These are phyloP conservation scores for Taiwanofungus camphoratus DNA, from an alignment of 1,284 basidiomycete genomes.

Conservation along the genomic window DNA sequence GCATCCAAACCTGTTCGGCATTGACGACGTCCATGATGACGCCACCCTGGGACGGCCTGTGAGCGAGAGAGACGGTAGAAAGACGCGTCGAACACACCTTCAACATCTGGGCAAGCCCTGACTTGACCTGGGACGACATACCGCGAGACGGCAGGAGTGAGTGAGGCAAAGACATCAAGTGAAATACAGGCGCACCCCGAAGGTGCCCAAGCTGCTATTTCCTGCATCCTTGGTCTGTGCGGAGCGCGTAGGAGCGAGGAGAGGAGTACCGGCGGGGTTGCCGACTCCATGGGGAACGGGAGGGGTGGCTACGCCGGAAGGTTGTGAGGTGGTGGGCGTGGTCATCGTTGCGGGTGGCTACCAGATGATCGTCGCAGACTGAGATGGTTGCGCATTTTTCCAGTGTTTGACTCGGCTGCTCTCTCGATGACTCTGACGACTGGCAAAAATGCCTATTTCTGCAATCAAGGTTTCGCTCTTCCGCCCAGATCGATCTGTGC, in stretches of 20 bases:
- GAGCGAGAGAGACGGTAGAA: conserved; percentile 7
- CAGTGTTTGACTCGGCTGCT: no score
- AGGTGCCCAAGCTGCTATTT: conserved; percentile 72
- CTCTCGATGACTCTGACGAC: no score
- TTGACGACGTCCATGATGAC: conserved; percentile 94
- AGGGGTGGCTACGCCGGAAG: conserved; percentile 23
- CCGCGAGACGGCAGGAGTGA: conserved; percentile 5
- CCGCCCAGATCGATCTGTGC: no score
- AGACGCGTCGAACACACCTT: conserved; percentile 48
- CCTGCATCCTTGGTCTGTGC: conserved; percentile 49
- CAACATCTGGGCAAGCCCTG: conserved; percentile 91
- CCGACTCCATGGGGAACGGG: conserved; percentile 29
- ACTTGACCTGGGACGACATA: conserved; percentile 66
- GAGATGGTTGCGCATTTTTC: no score
- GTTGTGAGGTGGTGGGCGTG: conserved; percentile 25
- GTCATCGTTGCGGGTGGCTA: conserved; percentile 21
- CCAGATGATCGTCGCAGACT: background rate
- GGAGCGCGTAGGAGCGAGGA: conserved; percentile 54
- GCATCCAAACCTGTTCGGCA: conserved; percentile 59
- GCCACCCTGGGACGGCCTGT: conserved; percentile 50
- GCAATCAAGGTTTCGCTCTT: no score
- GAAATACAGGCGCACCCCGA: conserved; percentile 50
- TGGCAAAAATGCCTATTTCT: no score
- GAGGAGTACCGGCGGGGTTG: conserved; percentile 25
- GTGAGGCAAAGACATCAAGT: conserved; percentile 1